Evolutionary conservation across 75 land plant genomes (phyloP), one percentile per base, ranked within the genome.

Genomic region (Chamaecyparis obtusa): DNA sequence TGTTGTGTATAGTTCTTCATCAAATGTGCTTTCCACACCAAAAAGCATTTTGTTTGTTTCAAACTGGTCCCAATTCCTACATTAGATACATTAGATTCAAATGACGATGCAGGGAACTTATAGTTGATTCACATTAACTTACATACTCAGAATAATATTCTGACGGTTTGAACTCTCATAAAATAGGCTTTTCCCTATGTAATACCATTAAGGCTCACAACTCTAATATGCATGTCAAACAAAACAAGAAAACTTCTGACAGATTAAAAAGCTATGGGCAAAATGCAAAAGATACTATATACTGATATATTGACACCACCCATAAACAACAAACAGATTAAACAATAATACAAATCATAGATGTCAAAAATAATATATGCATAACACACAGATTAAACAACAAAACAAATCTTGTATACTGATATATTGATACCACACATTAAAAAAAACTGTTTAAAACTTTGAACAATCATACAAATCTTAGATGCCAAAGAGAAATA

Each of bases 61-160:
- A 91, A 97, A 97, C 78, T 97, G 99, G 87, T 97, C 97, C 99
- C 99, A 97, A 57, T 91, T 94, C 86, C 96, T 96, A 84, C 36
- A 41, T 79, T 41, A 16, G 9, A 79, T 37, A 83, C n/a, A 41
- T 41, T 41, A 16, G 21, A 79, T 37, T 79, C 43, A 9, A 79
- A 41, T 39, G 21, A 41, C 82, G 41, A 41, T 19, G 27, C 46
- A 79, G 82, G 24, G 43, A 41, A 14, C 39, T 79, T 79, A 78
- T 19, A 37, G 82, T 41, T n/a, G 5, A 19, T 79, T 67, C 27
- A 27, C 30, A 67, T 67, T 13, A 67, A 1, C 27, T 79, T 19
- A 41, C 1, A 49, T 39, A 21, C 19, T 41, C 82, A 39, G 82
- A 79, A 79, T 8, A 77, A 77, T 10, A 41, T 11, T 79, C 1